A percentile compares a stretch with the other conserved stretches of the same genome.
These are phyloP conservation scores for Yarrowia phangngaensis DNA, from an alignment of 805 yeast genomes.

Conservation along the genomic window DNA sequence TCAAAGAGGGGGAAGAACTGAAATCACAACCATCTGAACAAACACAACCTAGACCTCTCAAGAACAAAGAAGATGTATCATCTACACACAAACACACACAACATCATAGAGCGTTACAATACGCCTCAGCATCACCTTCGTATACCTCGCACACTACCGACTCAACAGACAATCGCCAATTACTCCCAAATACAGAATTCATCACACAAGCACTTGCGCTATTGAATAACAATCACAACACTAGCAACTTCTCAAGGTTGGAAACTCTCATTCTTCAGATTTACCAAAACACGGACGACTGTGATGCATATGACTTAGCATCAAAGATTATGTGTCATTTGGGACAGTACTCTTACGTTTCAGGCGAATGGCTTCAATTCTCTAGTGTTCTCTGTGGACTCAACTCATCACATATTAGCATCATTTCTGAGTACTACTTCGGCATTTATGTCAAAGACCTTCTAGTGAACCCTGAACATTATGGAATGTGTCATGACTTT, in stretches of 20 bases:
- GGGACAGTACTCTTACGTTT: slow-evolving; percentile 8
- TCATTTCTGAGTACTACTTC: slow-evolving; percentile 10
- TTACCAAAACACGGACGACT: slow-evolving; percentile 5
- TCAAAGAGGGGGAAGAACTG: slow-evolving; percentile 5
- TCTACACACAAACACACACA: slow-evolving; percentile 1
- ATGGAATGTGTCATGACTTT: slow-evolving; percentile 19
- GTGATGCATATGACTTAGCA: background rate
- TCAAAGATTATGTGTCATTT: slow-evolving; percentile 4
- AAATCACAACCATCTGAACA: too few relatives aligned
- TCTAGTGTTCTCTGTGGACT: slow-evolving; percentile 1
- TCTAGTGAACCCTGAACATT: slow-evolving; percentile 24
- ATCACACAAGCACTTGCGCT: slow-evolving; percentile 11
- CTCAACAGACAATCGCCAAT: too few relatives aligned
- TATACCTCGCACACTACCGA: slow-evolving; percentile 10
- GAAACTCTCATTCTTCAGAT: slow-evolving; percentile 23
- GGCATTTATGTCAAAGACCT: slow-evolving; percentile 5
- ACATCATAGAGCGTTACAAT: too few relatives aligned
- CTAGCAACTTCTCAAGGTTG: slow-evolving; percentile 9
- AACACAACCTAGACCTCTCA: slow-evolving; percentile 1
- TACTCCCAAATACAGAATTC: background rate
- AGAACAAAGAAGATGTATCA: too few relatives aligned
- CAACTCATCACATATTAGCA: slow-evolving; percentile 1
- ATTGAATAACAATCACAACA: slow-evolving; percentile 12
- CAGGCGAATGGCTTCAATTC: slow-evolving; percentile 7
- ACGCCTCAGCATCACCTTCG: slow-evolving; percentile 7